phyloP scores from a whole-genome alignment of 305 asterid genomes.

The Fraxinus platypoda region DNA sequence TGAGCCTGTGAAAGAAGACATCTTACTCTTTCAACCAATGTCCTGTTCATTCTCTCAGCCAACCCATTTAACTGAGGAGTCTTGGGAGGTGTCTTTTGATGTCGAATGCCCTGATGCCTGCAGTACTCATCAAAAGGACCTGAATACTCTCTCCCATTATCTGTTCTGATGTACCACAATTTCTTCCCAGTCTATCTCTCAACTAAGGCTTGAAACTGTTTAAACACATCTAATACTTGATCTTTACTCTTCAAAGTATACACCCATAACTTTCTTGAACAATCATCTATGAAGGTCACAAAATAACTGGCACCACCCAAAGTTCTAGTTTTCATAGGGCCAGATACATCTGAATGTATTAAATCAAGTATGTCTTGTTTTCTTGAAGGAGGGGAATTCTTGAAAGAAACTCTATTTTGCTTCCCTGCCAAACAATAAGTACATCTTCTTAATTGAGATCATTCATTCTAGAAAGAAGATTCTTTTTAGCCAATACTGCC shows the following conservation, averaged over 20 bases:
- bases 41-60: background rate
- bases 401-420: background rate
- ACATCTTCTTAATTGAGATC: background rate
- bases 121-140: background rate
- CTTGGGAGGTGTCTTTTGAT: background rate
- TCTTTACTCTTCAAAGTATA: constrained; percentile 7
- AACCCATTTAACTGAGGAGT: background rate
- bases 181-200: background rate
- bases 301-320: background rate
- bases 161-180: background rate
- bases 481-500: background rate
- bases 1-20: background rate
- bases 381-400: background rate
- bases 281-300: background rate
- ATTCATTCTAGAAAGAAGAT: background rate
- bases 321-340: background rate
- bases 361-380: background rate
- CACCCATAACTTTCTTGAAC: background rate
- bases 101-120: background rate
- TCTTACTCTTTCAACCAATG: background rate
- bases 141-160: background rate
- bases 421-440: background rate
- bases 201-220: background rate
- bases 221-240: background rate
- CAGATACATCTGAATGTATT: background rate